These are phyloP conservation scores for Tephrocybe sp. DNA, from an alignment of 768 basidiomycete species.

Conservation along the genomic window DNA sequence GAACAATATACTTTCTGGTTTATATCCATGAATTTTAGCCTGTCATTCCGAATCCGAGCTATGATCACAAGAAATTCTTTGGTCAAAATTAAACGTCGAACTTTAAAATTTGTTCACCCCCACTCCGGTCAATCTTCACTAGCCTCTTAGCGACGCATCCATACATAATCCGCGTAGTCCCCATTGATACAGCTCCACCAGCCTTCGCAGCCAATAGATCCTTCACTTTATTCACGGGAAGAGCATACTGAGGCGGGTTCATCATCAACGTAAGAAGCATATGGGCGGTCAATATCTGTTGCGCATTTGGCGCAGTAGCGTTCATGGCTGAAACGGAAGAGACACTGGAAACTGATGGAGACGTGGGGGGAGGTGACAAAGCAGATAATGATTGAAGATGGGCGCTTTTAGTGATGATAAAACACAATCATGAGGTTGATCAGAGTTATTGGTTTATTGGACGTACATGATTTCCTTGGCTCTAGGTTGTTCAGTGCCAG, in stretches of 20 bases:
- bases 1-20: no score
- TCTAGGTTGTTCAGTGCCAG: constrained; percentile 40
- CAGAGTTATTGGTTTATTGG: neutral
- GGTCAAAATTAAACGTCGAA: constrained; percentile 50
- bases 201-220: constrained; percentile 47
- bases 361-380: constrained; percentile 48
- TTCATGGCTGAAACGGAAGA: constrained; percentile 38
- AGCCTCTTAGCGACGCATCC: constrained; percentile 80
- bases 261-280: constrained; percentile 59
- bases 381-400: constrained; percentile 56
- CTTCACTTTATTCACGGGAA: constrained; percentile 64
- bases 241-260: constrained; percentile 48
- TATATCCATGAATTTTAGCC: no score
- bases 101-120: constrained; percentile 71
- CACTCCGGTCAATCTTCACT: constrained; percentile 72
- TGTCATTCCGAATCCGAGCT: no score
- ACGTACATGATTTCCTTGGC: constrained; percentile 65
- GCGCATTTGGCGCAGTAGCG: constrained; percentile 46
- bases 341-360: constrained; percentile 54
- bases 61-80: neutral
- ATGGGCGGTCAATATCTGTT: constrained; percentile 71
- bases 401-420: constrained; percentile 33
- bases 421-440: constrained; percentile 2
- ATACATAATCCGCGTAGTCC: constrained; percentile 64
- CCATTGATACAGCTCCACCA: constrained; percentile 35